Evolutionary conservation across 2,329 filamentous ascomycete species (phyloP), one percentile per base, ranked within the genome.

Genomic region (Pseudogymnoascus pannorum): DNA sequence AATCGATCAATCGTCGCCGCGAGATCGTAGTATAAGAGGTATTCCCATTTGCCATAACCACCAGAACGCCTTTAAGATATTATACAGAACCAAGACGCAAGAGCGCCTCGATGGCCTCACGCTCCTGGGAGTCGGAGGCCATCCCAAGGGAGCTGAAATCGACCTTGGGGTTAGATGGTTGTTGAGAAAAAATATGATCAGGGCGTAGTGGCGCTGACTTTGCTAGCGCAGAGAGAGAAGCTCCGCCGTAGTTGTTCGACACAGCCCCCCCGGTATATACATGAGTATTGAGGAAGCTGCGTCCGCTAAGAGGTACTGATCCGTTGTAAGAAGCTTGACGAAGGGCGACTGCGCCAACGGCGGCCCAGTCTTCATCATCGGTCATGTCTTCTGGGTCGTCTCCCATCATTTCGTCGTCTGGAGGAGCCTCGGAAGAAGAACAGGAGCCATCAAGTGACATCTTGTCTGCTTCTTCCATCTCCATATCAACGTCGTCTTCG

Each of bases 361-460:
- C 86, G 54, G 89, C 91, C 92, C 93, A 97, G 75, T 97, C 92
- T 75, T 97, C 93, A 72, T 97, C 91, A 72, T 97, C 94, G 22
- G 94, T 97, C 63, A 90, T 83, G 71, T 96, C 91, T 66, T 89
- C 87, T 64, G 90, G 85, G 71, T 95, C 88, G 68, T 91, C 88
- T 68, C 87, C 86, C 77, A 87, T 84, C 75, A 73, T 80, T 67
- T 86, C 82, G 63, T 89, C 87, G 60, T 86, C 84, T 6, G 66
- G 64, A 42, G 83, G 83, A 16, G 87, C 88, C 68, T 91, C 88
- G 31, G 88, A 91, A 70, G 89, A 92, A 11, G 89, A 92, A 58
- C 87, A 89, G 61, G 83, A 85, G 70, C 89, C 81, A 69, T 90
- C 88, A 57, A 91, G 82, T 64, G 92, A 97, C 93, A 97, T 97